phyloP scores from a whole-genome alignment of 805 yeast species.

The Pichia occidentalis region DNA sequence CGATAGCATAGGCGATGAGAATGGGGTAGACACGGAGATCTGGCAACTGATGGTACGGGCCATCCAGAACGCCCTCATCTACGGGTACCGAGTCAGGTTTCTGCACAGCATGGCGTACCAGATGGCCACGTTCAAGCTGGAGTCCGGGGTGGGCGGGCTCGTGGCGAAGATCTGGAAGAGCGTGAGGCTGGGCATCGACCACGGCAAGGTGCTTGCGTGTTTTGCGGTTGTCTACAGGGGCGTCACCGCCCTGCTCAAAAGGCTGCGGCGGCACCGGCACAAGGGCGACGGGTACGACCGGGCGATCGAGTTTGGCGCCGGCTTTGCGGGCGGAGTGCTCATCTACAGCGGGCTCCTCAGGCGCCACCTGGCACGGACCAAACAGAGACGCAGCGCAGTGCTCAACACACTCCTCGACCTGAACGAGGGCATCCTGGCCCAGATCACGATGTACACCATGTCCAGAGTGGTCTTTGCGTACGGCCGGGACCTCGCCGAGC shows the following conservation, averaged over 20 bases:
- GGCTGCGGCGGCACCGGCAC: too few species aligned
- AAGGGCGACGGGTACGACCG: too few species aligned
- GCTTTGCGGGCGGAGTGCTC: slow-evolving; percentile 26
- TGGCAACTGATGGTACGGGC: slow-evolving; percentile 18
- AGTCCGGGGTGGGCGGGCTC: slow-evolving; percentile 11
- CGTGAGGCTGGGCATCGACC: slow-evolving; percentile 24
- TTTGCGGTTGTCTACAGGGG: slow-evolving; percentile 28
- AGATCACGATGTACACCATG: slow-evolving; percentile 66
- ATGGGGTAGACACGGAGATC: not conserved
- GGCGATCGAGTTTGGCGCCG: slow-evolving; percentile 25
- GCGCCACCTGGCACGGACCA: not conserved
- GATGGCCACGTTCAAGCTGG: slow-evolving; percentile 15
- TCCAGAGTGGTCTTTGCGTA: slow-evolving; percentile 60
- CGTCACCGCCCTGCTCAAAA: not conserved
- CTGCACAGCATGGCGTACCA: slow-evolving; percentile 27
- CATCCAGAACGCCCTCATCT: slow-evolving; percentile 32
- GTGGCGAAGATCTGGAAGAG: slow-evolving; percentile 17
- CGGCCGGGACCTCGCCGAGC: slow-evolving; percentile 41
- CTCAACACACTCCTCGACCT: slow-evolving; percentile 7
- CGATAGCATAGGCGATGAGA: not conserved
- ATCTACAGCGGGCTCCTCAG: slow-evolving; percentile 28
- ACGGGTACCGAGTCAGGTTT: slow-evolving; percentile 29
- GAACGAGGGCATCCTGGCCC: slow-evolving; percentile 49
- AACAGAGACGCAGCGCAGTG: not conserved
- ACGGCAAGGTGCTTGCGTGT: slow-evolving; percentile 28